phyloP scores from a whole-genome alignment of 164 flowering plant species.

The Saururus chinensis region DNA sequence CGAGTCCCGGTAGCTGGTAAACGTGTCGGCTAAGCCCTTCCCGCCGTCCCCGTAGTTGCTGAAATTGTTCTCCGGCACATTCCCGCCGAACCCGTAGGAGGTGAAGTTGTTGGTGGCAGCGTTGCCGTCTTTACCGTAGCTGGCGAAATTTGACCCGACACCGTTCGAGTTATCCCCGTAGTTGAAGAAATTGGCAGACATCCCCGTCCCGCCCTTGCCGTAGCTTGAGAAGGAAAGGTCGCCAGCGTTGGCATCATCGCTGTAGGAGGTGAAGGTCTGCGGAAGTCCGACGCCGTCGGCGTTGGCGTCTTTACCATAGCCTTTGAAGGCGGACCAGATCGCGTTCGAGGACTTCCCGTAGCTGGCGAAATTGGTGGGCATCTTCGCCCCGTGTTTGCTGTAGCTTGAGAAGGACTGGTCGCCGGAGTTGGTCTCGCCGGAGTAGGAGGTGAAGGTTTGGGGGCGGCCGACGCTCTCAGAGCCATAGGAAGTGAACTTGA shows the following conservation, averaged over 20 bases:
- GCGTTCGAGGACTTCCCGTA: neutral
- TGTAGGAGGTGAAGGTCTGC: constrained; percentile 6
- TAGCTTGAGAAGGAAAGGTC: constrained; percentile 39
- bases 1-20: constrained; percentile 29
- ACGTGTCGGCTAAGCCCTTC: constrained; percentile 31
- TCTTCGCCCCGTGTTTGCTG: neutral
- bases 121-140: constrained; percentile 32
- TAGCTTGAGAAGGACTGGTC: neutral
- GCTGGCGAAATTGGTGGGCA: neutral
- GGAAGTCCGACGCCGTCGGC: constrained; percentile 17
- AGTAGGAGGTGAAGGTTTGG: constrained; percentile 16
- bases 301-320: neutral
- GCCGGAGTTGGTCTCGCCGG: neutral
- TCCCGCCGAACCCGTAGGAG: constrained; percentile 35
- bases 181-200: constrained; percentile 42
- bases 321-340: neutral
- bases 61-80: constrained; percentile 44
- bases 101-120: constrained; percentile 25
- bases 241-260: constrained; percentile 41
- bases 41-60: constrained; percentile 46
- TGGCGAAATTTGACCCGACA: constrained; percentile 38
- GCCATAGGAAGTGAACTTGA: neutral
- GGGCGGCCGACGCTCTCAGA: constrained; percentile 17
- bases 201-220: constrained; percentile 40
- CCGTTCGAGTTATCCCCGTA: constrained; percentile 44